These are phyloP conservation scores for Talaromyces albobiverticillius DNA, from an alignment of 2,329 filamentous ascomycete species.

Conservation along the genomic window DNA sequence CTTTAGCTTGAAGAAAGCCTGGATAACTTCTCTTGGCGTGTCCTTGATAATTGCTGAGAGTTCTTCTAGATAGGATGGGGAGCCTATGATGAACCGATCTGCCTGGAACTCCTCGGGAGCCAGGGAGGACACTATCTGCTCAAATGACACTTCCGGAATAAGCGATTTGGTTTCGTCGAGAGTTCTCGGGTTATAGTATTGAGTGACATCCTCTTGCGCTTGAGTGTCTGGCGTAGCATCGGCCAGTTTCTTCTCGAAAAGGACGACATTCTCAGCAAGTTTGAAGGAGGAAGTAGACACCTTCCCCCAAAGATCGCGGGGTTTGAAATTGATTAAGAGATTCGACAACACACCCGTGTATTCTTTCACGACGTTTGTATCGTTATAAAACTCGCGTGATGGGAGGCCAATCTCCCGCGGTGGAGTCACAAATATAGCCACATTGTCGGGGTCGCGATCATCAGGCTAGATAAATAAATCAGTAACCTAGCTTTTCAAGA, in stretches of 20 bases:
- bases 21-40: slow-evolving; percentile 55
- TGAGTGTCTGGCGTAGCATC: slow-evolving; percentile 57
- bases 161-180: slow-evolving; percentile 55
- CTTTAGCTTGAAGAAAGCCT: slow-evolving; percentile 65
- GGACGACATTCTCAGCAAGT: slow-evolving; percentile 45
- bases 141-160: slow-evolving; percentile 56
- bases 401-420: slow-evolving; percentile 56
- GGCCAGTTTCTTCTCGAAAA: slow-evolving; percentile 61
- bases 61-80: slow-evolving; percentile 59
- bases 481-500: not conserved
- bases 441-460: slow-evolving; percentile 55
- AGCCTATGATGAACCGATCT: slow-evolving; percentile 57
- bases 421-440: slow-evolving; percentile 47
- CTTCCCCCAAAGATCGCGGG: not conserved
- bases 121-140: slow-evolving; percentile 52
- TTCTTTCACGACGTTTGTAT: slow-evolving; percentile 50
- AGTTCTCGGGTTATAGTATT: slow-evolving; percentile 64
- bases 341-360: slow-evolving; percentile 49
- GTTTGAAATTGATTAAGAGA: slow-evolving; percentile 38
- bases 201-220: slow-evolving; percentile 60
- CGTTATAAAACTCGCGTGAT: slow-evolving; percentile 60
- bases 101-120: slow-evolving; percentile 51
- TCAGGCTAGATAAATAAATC: slow-evolving; percentile 40
- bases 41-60: slow-evolving; percentile 55
- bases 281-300: slow-evolving; percentile 13